These are phyloP conservation scores for Sphaerobolus stellatus DNA, from an alignment of 1,284 basidiomycete genomes.

Conservation along the genomic window DNA sequence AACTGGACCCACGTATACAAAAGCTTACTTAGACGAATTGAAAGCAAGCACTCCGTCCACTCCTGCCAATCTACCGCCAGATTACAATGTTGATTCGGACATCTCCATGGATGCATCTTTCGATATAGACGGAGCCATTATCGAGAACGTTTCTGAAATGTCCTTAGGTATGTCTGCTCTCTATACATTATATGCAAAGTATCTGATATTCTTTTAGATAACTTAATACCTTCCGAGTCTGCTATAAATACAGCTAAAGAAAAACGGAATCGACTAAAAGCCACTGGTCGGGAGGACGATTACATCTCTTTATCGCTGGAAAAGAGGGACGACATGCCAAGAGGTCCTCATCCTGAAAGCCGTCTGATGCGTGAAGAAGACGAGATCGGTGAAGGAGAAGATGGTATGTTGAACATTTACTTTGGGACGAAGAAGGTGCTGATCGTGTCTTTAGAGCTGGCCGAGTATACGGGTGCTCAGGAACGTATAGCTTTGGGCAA, in stretches of 20 bases:
- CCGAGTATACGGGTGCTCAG: conserved; percentile 87
- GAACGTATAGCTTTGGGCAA: conserved; percentile 86
- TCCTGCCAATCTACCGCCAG: conserved; percentile 36
- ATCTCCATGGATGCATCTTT: conserved; percentile 41
- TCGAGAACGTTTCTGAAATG: conserved; percentile 40
- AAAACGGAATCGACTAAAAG: conserved; percentile 65
- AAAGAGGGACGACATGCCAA: conserved; percentile 47
- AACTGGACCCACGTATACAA: conserved; percentile 65
- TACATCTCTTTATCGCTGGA: conserved; percentile 82
- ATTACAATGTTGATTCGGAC: conserved; percentile 26
- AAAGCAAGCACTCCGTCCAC: conserved; percentile 76
- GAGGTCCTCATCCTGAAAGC: conserved; percentile 88
- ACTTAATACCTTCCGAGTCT: conserved; percentile 71
- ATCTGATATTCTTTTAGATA: conserved; percentile 25
- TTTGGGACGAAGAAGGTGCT: not conserved
- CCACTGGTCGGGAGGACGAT: conserved; percentile 58
- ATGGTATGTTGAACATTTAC: conserved; percentile 57
- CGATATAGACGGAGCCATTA: conserved; percentile 46
- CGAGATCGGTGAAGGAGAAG: conserved; percentile 89
- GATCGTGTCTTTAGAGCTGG: conserved; percentile 59
- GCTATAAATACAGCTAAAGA: conserved; percentile 79
- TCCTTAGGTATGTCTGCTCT: conserved; percentile 28
- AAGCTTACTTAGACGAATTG: conserved; percentile 77
- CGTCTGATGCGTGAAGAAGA: conserved; percentile 89
- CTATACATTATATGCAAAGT: not conserved